Percentiles rank a stretch among this genome's conserved stretches.
These are phyloP conservation scores for Phytophthora melonis DNA, from an alignment of 352 stramenopile genomes.

Conservation along the genomic window DNA sequence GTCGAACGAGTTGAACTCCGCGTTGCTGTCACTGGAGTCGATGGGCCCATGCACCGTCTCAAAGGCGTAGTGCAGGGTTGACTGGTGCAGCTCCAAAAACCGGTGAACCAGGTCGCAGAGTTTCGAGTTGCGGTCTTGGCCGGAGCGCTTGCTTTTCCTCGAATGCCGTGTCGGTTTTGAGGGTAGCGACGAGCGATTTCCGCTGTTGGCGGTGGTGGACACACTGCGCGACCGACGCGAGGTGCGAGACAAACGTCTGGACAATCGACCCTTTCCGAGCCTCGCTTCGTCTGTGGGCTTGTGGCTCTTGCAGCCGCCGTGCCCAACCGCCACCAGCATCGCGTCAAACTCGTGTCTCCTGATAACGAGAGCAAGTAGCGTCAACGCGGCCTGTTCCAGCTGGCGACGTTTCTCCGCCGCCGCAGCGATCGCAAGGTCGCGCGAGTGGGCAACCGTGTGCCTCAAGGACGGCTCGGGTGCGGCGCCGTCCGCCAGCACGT, in stretches of 20 bases:
- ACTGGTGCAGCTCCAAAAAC: slow-evolving; percentile 71
- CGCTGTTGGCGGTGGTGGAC: slow-evolving; percentile 24
- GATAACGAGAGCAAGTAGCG: slow-evolving; percentile 53
- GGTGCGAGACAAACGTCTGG: slow-evolving; percentile 27
- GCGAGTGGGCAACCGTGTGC: slow-evolving; percentile 42
- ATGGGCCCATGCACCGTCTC: slow-evolving; percentile 39
- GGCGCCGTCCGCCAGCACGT: slow-evolving; percentile 42
- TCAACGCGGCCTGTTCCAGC: slow-evolving; percentile 47
- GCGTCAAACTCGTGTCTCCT: slow-evolving; percentile 67
- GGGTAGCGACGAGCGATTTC: slow-evolving; percentile 9
- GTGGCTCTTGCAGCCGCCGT: slow-evolving; percentile 61
- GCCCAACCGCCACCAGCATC: slow-evolving; percentile 56
- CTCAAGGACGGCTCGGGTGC: slow-evolving; percentile 29
- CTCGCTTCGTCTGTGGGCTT: slow-evolving; percentile 41
- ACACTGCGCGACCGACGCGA: slow-evolving; percentile 35
- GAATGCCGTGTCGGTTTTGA: slow-evolving; percentile 11
- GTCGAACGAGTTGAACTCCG: slow-evolving; percentile 39
- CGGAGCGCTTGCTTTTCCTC: slow-evolving; percentile 23
- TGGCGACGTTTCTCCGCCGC: slow-evolving; percentile 40
- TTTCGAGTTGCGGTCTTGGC: slow-evolving; percentile 32
- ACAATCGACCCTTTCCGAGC: slow-evolving; percentile 26
- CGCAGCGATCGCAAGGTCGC: slow-evolving; percentile 23
- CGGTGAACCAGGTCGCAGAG: slow-evolving; percentile 62
- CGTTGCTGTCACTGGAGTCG: slow-evolving; percentile 19
- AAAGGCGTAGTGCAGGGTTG: slow-evolving; percentile 64